Base-by-base conservation (phyloP, 2,329 filamentous ascomycete genomes). In the Chrysoporthe cubensis region DNA sequence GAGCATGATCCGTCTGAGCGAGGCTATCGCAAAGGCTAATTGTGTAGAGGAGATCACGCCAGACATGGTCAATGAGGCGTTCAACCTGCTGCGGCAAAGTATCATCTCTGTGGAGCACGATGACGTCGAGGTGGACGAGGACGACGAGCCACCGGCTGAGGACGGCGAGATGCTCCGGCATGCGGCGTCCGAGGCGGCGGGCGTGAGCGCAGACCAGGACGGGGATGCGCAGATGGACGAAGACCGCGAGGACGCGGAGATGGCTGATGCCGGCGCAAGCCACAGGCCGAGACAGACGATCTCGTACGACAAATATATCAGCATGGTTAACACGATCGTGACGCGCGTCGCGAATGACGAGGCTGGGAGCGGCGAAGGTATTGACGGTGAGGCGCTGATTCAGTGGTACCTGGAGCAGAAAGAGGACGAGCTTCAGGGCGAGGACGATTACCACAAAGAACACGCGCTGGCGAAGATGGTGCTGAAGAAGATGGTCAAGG, bases 81-180 rank as follows among this genome's bases (percentile, higher is more conserved):
- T 91, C 79, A 93, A 96, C 73, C 86, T 99, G 11, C 87, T 99
- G 14, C 86, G 94, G 54, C 94, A 97, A 80, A 96, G 92, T 78
- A 99, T 99, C 77, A 97, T 99, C 74, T 96, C 92, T 1, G 96
- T 99, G 37, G 96, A 99, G 80, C 96, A 98, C 76, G 96, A 99
- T 74, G 96, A 99, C 74, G 90, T 99, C 18, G 95, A 98, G 76
- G 90, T 99, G 70, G 93, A 97, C 64, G 94, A 93, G 3, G 91
- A 92, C 26, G 87, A 70, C 40, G 68, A 70, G 8, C 74, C 74
- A 46, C 78, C 75, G n/a, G 78, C 68, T 68, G 82, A 82, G 70
- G 83, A 84, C 69, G 78, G 81, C 67, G 84, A 80, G 56, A 81
- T 76, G 2, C 80, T 86, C 9, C 72, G 80, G n/a, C 80, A 80